Percentiles rank a stretch among this genome's conserved stretches.
phyloP scores from a whole-genome alignment of 2,329 filamentous ascomycete species.

The Sclerotinia borealis region DNA sequence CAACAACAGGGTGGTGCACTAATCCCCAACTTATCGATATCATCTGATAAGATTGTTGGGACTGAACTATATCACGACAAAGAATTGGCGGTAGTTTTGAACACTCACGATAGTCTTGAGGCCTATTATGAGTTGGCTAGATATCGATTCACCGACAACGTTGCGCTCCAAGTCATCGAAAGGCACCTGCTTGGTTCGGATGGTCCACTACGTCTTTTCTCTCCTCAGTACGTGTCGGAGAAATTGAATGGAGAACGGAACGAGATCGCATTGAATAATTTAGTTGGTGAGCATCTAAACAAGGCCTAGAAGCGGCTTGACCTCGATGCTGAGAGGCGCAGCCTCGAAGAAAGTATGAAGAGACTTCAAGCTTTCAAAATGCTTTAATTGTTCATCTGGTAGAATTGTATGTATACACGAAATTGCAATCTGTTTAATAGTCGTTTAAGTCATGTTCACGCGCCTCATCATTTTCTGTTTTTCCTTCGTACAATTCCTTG shows the following conservation, averaged over 20 bases:
- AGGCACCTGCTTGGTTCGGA: constrained; percentile 17
- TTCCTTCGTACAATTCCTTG: not conserved
- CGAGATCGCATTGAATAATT: not conserved
- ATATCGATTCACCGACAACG: constrained; percentile 19
- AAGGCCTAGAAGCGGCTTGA: constrained; percentile 9
- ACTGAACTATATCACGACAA: not conserved
- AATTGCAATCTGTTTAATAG: not conserved
- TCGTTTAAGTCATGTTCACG: not conserved
- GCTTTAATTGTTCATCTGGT: not conserved
- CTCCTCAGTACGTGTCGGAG: constrained; percentile 13
- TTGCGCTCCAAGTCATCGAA: constrained; percentile 19
- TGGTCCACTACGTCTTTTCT: constrained; percentile 16
- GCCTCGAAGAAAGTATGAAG: constrained; percentile 17
- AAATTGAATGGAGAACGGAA: constrained; percentile 17
- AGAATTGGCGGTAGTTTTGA: constrained; percentile 11
- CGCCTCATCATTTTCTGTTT: not conserved
- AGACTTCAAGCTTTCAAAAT: constrained; percentile 16
- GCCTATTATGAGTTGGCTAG: constrained; percentile 16
- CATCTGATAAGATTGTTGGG: not conserved
- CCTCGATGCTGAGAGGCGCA: constrained; percentile 7
- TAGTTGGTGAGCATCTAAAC: constrained; percentile 14
- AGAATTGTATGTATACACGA: not conserved
- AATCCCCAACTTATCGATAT: not conserved
- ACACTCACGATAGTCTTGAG: constrained; percentile 13
- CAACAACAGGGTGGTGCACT: not conserved